phyloP scores from a whole-genome alignment of 306 rosid genomes.

The Fagus crenata region DNA sequence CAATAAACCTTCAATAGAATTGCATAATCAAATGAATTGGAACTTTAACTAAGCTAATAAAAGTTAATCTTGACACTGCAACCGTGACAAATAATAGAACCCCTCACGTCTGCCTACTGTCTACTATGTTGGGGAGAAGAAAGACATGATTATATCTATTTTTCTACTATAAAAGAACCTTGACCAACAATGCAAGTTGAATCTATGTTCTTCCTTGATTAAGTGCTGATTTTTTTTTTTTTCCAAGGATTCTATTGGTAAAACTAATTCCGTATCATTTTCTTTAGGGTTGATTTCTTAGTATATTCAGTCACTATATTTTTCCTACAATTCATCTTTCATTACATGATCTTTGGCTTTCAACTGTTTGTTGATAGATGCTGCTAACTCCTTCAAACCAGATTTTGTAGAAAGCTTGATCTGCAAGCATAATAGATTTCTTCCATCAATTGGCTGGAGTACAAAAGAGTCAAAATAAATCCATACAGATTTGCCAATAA shows the following conservation, averaged over 20 bases:
- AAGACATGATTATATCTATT: neutral
- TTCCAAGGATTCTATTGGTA: neutral
- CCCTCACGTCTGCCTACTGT: neutral
- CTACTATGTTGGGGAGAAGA: neutral
- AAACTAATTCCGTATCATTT: neutral
- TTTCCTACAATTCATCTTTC: slow-evolving; percentile 76
- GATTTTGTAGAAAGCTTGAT: slow-evolving; percentile 68
- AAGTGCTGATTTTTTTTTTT: neutral
- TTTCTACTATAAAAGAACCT: neutral
- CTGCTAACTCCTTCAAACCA: slow-evolving; percentile 81
- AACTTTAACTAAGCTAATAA: neutral
- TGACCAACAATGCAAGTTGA: neutral
- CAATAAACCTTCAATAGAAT: neutral
- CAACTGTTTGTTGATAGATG: slow-evolving; percentile 61
- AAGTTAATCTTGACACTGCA: neutral
- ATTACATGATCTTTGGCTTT: slow-evolving; percentile 44
- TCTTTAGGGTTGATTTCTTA: neutral
- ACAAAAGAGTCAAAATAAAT: neutral
- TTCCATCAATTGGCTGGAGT: neutral
- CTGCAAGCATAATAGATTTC: slow-evolving; percentile 45
- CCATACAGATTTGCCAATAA: neutral
- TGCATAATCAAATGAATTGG: neutral
- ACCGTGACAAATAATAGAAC: neutral
- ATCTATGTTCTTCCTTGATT: neutral
- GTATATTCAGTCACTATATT: slow-evolving; percentile 11